Evolutionary conservation across 2,329 filamentous ascomycete species (phyloP).

Genomic region (Fusarium brachygibbosum): DNA sequence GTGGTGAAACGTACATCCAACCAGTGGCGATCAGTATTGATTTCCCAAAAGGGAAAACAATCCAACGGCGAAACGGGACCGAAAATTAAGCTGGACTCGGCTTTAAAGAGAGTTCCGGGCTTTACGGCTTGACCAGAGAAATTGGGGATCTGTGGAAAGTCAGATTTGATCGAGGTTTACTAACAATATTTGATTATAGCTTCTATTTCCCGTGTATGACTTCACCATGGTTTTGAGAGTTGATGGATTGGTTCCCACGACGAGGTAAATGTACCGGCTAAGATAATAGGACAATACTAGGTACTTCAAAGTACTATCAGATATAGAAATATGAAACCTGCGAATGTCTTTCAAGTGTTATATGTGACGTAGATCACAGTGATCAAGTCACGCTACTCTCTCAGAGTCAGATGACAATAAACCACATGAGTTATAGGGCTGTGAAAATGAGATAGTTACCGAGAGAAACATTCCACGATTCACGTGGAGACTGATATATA

Average conservation of each 20-base stretch:
- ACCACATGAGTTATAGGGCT: not conserved
- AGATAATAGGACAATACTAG: no score
- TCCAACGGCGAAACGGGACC: conserved; percentile 3
- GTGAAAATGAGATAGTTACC: not conserved
- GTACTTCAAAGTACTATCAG: no score
- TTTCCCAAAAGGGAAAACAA: conserved; percentile 42
- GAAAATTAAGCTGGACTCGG: conserved; percentile 2
- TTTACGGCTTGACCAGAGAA: not conserved
- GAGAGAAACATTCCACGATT: not conserved
- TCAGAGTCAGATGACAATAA: conserved; percentile 17
- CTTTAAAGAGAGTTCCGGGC: conserved; percentile 1
- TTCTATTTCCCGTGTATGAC: not conserved
- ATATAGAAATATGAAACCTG: no score
- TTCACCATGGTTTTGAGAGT: not conserved
- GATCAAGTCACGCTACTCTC: not conserved
- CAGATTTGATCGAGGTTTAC: not conserved
- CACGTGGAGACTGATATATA: not conserved
- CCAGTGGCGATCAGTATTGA: conserved; percentile 3
- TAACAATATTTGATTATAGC: not conserved
- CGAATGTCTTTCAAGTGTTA: not conserved
- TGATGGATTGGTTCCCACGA: not conserved
- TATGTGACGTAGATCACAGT: no score
- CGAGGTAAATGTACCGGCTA: not conserved
- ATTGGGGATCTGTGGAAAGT: conserved; percentile 1
- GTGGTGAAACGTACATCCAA: not conserved